Evolutionary conservation across 2,329 filamentous ascomycete genomes (phyloP).

Genomic region (Talaromyces sp.): DNA sequence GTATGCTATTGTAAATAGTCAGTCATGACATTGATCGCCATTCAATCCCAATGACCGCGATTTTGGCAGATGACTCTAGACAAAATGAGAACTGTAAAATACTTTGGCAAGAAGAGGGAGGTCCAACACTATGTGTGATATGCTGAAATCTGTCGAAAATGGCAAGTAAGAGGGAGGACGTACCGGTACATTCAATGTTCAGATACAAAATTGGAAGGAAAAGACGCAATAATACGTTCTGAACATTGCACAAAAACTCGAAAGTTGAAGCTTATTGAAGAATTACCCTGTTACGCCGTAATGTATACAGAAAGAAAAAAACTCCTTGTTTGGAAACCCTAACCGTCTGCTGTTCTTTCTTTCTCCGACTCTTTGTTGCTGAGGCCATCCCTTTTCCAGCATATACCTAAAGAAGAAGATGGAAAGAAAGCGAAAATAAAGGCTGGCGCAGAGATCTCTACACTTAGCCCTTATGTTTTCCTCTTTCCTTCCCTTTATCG

Average conservation of each 20-base stretch:
- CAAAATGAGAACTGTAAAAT: too few species aligned
- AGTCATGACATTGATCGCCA: not conserved
- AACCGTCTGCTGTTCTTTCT: constrained; percentile 3
- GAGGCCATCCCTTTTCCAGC: not conserved
- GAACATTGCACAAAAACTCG: not conserved
- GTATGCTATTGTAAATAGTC: not conserved
- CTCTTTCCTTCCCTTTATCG: not conserved
- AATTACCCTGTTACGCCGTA: constrained; percentile 23
- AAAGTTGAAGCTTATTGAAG: constrained; percentile 19
- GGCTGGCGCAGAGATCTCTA: not conserved
- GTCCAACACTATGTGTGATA: not conserved
- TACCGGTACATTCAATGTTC: not conserved
- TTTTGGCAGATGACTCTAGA: too few species aligned
- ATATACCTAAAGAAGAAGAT: not conserved
- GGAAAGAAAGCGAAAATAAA: not conserved
- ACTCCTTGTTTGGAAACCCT: constrained; percentile 6
- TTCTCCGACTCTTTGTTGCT: not conserved
- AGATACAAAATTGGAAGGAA: not conserved
- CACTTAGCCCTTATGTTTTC: not conserved
- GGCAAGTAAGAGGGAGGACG: not conserved
- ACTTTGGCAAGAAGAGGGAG: not conserved
- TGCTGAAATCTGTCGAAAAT: not conserved
- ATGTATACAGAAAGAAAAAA: constrained; percentile 18
- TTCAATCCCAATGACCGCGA: too few species aligned
- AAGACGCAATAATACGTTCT: not conserved